phyloP scores from a whole-genome alignment of 2,329 filamentous ascomycete genomes.

The Claviceps citrina region DNA sequence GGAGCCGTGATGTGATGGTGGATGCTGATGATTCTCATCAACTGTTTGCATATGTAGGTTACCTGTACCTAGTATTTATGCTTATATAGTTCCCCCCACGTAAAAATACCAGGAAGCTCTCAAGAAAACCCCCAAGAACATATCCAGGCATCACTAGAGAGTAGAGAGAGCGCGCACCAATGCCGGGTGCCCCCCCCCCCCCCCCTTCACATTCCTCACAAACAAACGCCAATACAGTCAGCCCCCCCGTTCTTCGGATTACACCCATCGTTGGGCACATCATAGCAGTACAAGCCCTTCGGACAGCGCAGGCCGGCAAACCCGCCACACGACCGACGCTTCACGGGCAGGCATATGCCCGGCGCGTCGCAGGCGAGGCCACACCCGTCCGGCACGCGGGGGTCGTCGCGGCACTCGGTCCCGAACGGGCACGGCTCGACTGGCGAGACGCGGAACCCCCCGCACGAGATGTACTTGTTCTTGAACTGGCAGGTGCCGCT shows the following conservation, averaged over 20 bases:
- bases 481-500: constrained; percentile 15
- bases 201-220: too few species aligned
- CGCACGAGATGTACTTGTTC: constrained; percentile 19
- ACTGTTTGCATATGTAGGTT: too few species aligned
- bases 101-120: too few species aligned
- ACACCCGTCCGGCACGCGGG: constrained; percentile 15
- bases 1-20: too few species aligned
- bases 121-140: too few species aligned
- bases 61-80: too few species aligned
- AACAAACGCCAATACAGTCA: constrained; percentile 19
- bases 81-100: too few species aligned
- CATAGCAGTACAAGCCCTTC: constrained; percentile 15
- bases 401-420: constrained; percentile 19
- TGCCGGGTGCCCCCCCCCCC: too few species aligned
- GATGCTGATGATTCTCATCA: too few species aligned
- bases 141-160: too few species aligned
- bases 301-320: constrained; percentile 15
- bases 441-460: constrained; percentile 15
- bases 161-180: too few species aligned
- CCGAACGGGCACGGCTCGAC: constrained; percentile 12
- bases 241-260: constrained; percentile 15
- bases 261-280: constrained; percentile 14
- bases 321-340: constrained; percentile 12
- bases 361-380: constrained; percentile 21
- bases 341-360: constrained; percentile 18